Base-by-base conservation (phyloP, 495 filamentous ascomycete species). In the Penicillium canescens region DNA sequence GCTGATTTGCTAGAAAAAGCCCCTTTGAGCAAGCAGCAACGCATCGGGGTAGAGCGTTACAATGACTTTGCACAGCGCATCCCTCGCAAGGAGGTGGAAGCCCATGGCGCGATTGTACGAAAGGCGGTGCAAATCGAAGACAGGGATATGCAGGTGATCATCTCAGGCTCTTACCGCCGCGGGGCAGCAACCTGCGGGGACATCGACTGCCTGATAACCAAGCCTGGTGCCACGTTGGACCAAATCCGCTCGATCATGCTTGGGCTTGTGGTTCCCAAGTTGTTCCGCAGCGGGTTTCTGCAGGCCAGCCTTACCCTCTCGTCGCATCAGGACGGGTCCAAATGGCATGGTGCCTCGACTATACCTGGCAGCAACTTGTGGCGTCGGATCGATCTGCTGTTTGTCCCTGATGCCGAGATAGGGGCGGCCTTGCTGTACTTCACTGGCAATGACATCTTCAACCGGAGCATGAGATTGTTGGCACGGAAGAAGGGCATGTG, bases 371-470 rank as follows among this genome's bases (percentile, higher is more conserved):
- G 55, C 31, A 57, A 72, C 0, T 58, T 83, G 4, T 96, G 91
- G 91, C 81, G 91, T 20, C 81, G 92, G 2, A 88, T 96, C 53
- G 94, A 98, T 65, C 82, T 97, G 26, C 76, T 98, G 0, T 79
- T 96, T 13, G 94, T 96, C 11, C 91, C 92, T 0, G 83, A 85
- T 55, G 76, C 80, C 0, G 86, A 96, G 70, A 75, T 92, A 37
- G 94, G 94, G 3, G 94, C 94, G 1, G 92, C 94, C 2, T 65
- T 97, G 62, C 81, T 98, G 46, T 98, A 98, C 62, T 98, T 97
- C 59, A 97, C 94, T 0, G 94, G 94, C 2, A 95, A 96, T 60
- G 92, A 96, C 62, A 91, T 97, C 44, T 98, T 98, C 74, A 98
- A 98, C 61, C 78, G 93, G 26, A 94, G 89, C 50, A 82, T 97